Base-by-base conservation (phyloP, 2,329 filamentous ascomycete genomes). In the Beauveria pseudobassiana region DNA sequence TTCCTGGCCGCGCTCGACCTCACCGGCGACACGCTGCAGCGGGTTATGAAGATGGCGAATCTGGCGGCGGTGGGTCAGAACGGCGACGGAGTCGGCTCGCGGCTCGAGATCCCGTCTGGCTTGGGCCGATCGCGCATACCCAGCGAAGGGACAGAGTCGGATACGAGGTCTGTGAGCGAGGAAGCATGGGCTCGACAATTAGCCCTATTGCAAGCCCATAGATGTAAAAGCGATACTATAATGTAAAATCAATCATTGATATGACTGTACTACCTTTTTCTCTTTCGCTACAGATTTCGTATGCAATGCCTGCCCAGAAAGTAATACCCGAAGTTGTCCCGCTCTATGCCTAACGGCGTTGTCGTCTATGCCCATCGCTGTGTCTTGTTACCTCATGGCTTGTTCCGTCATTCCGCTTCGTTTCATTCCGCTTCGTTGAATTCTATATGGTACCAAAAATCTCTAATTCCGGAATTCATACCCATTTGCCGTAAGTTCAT, bases 1-100 rank as follows among this genome's bases (percentile, higher is more conserved):
- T 99, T 99, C 74, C 77, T 99, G 62, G 92, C 96, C 52, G 93
- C 93, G 5, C 86, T 99, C 69, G 95, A 99, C 70, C 87, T 91
- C 66, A 89, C 87, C 16, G 95, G 95, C 0, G 86, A 88, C 66
- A 93, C 90, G 50, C 79, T 99, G 54, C 80, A 84, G 59, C 84
- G 88, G 67, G 89, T 89, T 2, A 80, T 96, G 73, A 82, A 85
- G 66, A 78, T 85, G 73, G 82, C 86, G 7, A 81, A 84, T 53
- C 70, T 38, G 70, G 67, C 22, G 67, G 67, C 58, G 67, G 50
- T 10, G 26, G 24, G 10, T 12, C 57, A 46, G 3, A 60, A 60
- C 22, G 49, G 58, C 22, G 43, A 55, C 30, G n/a, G 42, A 2
- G 28, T 49, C n/a, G 34, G 59, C 16, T 48, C 51, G 16, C 50